Conservation (phyloP, 257 asterid species). For the Cruciata laevipes region DNA sequence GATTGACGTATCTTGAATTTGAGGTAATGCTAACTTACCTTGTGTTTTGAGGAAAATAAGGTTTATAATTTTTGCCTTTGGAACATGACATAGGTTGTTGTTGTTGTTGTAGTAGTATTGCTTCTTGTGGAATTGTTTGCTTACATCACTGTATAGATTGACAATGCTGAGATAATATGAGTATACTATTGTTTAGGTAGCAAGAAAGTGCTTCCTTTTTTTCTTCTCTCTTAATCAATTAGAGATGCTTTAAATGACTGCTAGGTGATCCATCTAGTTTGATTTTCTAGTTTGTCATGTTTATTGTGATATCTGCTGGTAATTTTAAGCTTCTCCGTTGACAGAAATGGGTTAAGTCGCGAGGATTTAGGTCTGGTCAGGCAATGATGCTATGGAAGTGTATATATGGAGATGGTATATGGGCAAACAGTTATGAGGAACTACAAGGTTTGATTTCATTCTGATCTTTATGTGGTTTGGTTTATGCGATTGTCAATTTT, state of each 20-base stretch:
- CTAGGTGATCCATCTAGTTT: not conserved
- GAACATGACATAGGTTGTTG: not conserved
- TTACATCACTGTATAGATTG: not conserved
- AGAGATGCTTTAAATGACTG: no score
- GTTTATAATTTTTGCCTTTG: not conserved
- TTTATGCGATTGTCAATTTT: not conserved
- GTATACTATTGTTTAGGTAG: not conserved
- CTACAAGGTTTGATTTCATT: constrained; percentile 47
- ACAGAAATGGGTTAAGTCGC: constrained; percentile 87
- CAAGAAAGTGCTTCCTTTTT: no score
- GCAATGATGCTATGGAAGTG: constrained; percentile 97
- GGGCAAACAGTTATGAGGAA: constrained; percentile 69
- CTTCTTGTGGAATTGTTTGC: not conserved
- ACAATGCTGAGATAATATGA: not conserved
- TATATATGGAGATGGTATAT: constrained; percentile 62
- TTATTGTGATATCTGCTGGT: not conserved
- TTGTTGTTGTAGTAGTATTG: not conserved
- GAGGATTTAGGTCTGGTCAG: constrained; percentile 82
- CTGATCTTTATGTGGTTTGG: not conserved
- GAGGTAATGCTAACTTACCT: constrained; percentile 35
- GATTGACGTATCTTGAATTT: constrained; percentile 70
- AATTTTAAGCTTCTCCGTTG: constrained; percentile 3
- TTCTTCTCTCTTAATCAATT: no score
- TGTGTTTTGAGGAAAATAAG: not conserved
- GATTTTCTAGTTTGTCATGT: not conserved